phyloP scores from a whole-genome alignment of 495 filamentous ascomycete genomes.

The Chaetomium fimeti region DNA sequence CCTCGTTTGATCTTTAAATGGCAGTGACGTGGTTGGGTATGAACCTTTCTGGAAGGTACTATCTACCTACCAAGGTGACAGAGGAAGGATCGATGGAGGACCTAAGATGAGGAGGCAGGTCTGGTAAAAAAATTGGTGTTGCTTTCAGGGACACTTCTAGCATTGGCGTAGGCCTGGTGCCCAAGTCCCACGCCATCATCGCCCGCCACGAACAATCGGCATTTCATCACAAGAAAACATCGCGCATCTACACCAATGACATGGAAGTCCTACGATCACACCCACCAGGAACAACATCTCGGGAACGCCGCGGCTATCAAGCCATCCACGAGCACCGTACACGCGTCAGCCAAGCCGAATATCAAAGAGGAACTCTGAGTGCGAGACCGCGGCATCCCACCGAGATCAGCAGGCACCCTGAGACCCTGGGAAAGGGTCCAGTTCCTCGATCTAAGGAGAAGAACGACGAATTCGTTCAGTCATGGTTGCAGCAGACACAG shows the following conservation, averaged over 20 bases:
- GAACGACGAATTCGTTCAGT: conserved; percentile 30
- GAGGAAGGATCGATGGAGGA: not conserved
- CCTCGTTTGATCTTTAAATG: no score
- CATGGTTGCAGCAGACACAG: conserved; percentile 39
- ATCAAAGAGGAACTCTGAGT: not conserved
- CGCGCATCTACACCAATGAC: not conserved
- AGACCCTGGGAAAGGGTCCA: not conserved
- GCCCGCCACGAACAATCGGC: no score
- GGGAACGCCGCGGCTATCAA: not conserved
- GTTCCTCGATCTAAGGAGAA: conserved; percentile 1
- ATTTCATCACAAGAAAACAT: no score
- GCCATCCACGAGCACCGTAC: not conserved
- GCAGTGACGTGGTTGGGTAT: no score
- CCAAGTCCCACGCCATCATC: no score
- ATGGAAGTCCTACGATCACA: conserved; percentile 5
- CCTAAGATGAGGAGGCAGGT: no score
- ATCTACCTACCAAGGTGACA: no score
- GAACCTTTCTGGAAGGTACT: no score
- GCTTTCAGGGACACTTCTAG: no score
- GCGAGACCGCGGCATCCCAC: not conserved
- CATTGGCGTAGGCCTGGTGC: no score
- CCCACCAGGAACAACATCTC: not conserved
- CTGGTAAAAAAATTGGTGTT: no score
- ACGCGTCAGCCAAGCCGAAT: not conserved
- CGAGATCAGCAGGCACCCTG: not conserved